A percentile compares a stretch with the other conserved stretches of the same genome.
Conservation (phyloP, 169 alveolate genomes). For the Cryptosporidium sp. region DNA sequence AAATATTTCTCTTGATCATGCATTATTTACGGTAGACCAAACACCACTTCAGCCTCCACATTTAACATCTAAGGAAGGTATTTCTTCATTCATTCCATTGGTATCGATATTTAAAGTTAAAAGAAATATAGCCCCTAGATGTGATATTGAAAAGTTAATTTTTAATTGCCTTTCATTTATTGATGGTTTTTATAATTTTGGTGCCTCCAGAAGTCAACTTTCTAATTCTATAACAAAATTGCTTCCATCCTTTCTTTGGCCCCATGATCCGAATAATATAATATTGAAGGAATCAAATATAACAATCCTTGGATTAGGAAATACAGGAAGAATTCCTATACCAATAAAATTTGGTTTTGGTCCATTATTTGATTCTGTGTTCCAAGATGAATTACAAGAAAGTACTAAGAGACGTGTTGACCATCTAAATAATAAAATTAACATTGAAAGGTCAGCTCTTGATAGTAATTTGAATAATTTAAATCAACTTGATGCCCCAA, state of each 20-base stretch:
- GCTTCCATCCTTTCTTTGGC: constrained; percentile 70
- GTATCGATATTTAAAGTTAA: constrained; percentile 40
- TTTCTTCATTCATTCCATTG: constrained; percentile 59
- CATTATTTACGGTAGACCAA: constrained; percentile 41
- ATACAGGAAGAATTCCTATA: constrained; percentile 32
- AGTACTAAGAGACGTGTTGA: neutral
- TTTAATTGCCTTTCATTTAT: constrained; percentile 10
- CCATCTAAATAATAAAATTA: neutral
- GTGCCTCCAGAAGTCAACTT: neutral
- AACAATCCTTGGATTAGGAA: constrained; percentile 50
- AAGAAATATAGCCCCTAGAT: neutral
- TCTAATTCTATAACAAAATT: constrained; percentile 29
- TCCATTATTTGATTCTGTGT: constrained; percentile 48
- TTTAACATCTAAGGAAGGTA: constrained; percentile 54
- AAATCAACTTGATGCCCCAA: neutral
- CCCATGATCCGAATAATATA: constrained; percentile 65
- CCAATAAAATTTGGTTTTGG: constrained; percentile 61
- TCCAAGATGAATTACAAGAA: neutral
- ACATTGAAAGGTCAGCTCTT: neutral
- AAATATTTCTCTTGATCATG: constrained; percentile 14
- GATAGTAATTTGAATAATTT: neutral
- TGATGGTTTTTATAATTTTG: neutral
- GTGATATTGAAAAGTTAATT: constrained; percentile 3
- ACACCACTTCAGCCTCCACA: constrained; percentile 75
- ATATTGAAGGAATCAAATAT: constrained; percentile 40